Conservation (phyloP, 2,329 filamentous ascomycete species). For the Trichoderma asperellum region DNA sequence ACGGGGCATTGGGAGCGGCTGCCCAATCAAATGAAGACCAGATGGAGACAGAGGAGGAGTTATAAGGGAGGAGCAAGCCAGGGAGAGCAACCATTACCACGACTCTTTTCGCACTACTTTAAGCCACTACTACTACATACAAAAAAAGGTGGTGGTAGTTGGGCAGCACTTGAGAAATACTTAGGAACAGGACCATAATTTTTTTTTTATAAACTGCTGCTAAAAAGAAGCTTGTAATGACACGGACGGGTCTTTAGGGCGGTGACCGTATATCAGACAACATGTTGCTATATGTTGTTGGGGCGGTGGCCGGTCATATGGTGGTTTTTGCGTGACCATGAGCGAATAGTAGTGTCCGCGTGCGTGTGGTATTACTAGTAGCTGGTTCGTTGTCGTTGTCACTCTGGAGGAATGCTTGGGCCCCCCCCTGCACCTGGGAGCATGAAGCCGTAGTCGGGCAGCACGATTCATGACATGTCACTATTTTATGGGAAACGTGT, state of each 20-base stretch:
- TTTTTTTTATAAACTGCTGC: conserved; percentile 34
- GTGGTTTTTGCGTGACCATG: conserved; percentile 24
- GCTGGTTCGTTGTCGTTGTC: conserved; percentile 2
- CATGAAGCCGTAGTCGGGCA: conserved; percentile 22
- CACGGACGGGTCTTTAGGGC: conserved; percentile 35
- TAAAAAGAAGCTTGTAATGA: conserved; percentile 41
- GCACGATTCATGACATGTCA: conserved; percentile 21
- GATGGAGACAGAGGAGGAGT: conserved; percentile 68
- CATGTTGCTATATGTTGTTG: conserved; percentile 9
- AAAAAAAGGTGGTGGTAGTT: conserved; percentile 3
- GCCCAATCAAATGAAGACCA: conserved; percentile 58
- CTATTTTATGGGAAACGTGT: background rate
- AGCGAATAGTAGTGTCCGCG: conserved; percentile 15
- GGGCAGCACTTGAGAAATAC: conserved; percentile 29
- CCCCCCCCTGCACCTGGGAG: conserved; percentile 8
- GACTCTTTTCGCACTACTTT: conserved; percentile 9
- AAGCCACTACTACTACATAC: background rate
- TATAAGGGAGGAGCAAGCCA: conserved; percentile 37
- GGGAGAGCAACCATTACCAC: conserved; percentile 27
- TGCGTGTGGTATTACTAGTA: conserved; percentile 1
- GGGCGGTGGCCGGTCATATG: conserved; percentile 20
- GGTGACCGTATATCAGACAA: conserved; percentile 29
- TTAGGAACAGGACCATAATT: conserved; percentile 37
- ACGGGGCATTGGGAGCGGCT: conserved; percentile 52
- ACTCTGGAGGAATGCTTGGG: conserved; percentile 17